Conservation (phyloP, 108 stramenopile species). For the Aurantiochytrium sp. region DNA sequence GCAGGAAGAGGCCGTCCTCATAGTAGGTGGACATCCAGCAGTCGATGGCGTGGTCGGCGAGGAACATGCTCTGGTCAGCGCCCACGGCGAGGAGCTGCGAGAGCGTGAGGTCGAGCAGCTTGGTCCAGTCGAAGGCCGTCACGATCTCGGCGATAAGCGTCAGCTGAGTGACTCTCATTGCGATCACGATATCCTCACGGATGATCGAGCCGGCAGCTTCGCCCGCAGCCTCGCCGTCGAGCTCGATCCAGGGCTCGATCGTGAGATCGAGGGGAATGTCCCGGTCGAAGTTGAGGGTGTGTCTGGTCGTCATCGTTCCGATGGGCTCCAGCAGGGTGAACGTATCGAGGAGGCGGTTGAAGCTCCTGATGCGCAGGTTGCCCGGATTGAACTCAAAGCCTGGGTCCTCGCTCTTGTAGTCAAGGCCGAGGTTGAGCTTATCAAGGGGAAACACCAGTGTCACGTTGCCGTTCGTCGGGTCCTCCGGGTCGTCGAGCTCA, state of each 20-base stretch:
- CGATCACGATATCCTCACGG: neutral
- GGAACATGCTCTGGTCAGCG: neutral
- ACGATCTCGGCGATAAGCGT: neutral
- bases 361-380: neutral
- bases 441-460: neutral
- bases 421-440: neutral
- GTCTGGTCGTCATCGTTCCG: neutral
- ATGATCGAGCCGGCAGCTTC: slow-evolving; percentile 31
- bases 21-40: neutral
- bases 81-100: neutral
- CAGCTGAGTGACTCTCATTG: neutral
- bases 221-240: neutral
- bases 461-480: slow-evolving; percentile 12
- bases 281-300: neutral
- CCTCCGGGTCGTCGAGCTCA: neutral
- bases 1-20: neutral
- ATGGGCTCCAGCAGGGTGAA: neutral
- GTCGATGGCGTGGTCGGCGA: neutral
- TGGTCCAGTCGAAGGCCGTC: neutral
- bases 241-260: neutral
- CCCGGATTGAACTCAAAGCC: neutral
- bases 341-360: neutral
- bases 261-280: neutral
- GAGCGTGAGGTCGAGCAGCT: neutral
- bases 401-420: neutral